phyloP scores from a whole-genome alignment of 108 stramenopile species.

The Bacterosira constricta region DNA sequence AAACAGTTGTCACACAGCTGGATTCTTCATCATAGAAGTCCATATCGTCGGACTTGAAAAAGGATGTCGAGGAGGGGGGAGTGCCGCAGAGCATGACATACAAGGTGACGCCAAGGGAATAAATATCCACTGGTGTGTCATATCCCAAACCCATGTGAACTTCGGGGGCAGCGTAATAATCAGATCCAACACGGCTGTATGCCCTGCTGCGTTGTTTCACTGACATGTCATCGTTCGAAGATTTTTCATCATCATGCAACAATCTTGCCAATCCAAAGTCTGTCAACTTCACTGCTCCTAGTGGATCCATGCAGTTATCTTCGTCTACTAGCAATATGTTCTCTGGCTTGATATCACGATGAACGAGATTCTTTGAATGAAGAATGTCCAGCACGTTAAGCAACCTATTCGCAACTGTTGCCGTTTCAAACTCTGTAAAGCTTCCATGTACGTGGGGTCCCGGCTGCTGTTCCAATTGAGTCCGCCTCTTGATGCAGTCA shows the following conservation, averaged over 20 bases:
- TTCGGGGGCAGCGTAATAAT: slow-evolving; percentile 85
- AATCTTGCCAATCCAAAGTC: slow-evolving; percentile 90
- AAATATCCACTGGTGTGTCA: slow-evolving; percentile 91
- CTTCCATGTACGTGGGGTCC: slow-evolving; percentile 11
- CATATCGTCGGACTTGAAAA: slow-evolving; percentile 23
- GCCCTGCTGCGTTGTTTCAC: slow-evolving; percentile 38
- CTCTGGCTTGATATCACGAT: slow-evolving; percentile 90
- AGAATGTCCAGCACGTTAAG: slow-evolving; percentile 66
- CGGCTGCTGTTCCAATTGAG: slow-evolving; percentile 39
- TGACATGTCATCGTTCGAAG: slow-evolving; percentile 11
- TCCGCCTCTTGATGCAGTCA: slow-evolving; percentile 72
- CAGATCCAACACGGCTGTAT: slow-evolving; percentile 62
- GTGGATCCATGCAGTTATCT: slow-evolving; percentile 51
- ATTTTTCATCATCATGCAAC: slow-evolving; percentile 25
- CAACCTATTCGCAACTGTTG: slow-evolving; percentile 70
- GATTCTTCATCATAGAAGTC: slow-evolving; percentile 34
- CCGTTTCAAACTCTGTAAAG: slow-evolving; percentile 75
- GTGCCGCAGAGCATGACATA: slow-evolving; percentile 97
- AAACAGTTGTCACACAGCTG: slow-evolving; percentile 26
- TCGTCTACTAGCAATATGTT: slow-evolving; percentile 68
- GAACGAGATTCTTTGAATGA: slow-evolving; percentile 69
- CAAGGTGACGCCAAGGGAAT: slow-evolving; percentile 93
- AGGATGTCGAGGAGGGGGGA: slow-evolving; percentile 69
- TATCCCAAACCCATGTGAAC: slow-evolving; percentile 62
- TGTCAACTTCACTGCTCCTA: slow-evolving; percentile 70